Evolutionary conservation across 257 asterid genomes (phyloP), one percentile per base, ranked within the genome.

Genomic region (Gardenia jasminoides): DNA sequence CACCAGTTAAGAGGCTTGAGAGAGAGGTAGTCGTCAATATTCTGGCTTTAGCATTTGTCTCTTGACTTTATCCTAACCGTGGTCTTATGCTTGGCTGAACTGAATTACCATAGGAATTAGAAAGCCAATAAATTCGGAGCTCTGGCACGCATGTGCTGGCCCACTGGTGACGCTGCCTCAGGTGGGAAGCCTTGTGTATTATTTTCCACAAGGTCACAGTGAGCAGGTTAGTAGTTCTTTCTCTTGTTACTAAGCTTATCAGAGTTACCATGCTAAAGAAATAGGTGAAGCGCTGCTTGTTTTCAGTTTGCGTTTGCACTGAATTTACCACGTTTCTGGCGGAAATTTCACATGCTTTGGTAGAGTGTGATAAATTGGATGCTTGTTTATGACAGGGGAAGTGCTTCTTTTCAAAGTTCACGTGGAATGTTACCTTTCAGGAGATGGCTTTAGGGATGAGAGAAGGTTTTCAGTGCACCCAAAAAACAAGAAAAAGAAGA

Each of bases 71-170:
- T 68, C 43, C 71, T 80, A 26, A 74, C 50, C 46, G 43, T 41
- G 8, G 22, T 30, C 24, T 64, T 74, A 13, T 64, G 61, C 62
- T 19, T 54, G 70, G n/a, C 72, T 76, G 70, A 72, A 58, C 66
- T 87, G 79, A 79, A 59, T 78, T 76, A 19, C 66, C 43, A 75
- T 59, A 91, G 97, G 89, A 61, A 80, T 79, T 16, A 90, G 81
- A 83, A 90, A 93, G 82, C 81, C 82, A 46, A 88, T 93, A 58
- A 91, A 82, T 80, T 93, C 97, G 2, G 97, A 93, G 94, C 76
- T 93, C 36, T 93, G 97, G 97, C 97, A 93, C 76, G 97, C 97
- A 11, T 93, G 97, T 76, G 97, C 96, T 81, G 97, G 97, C 33
- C 97, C 97, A 68, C 82, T 93, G 82, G 97, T 90, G 46, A 89